Conservation (phyloP, 2,329 filamentous ascomycete genomes). For the Phyllosticta capitalensis region DNA sequence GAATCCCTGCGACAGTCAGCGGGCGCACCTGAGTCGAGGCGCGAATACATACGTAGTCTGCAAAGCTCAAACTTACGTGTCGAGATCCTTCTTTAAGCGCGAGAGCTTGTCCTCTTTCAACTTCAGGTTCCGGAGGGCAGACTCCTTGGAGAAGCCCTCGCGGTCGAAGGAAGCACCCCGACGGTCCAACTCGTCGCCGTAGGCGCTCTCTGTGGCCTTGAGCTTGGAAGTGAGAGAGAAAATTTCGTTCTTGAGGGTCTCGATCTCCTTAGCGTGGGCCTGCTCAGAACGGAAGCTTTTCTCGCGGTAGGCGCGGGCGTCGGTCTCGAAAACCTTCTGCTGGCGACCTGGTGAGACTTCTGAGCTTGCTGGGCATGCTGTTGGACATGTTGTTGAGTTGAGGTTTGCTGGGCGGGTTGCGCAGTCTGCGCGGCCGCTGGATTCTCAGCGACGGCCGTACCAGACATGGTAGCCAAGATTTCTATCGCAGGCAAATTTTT, state of each 20-base stretch:
- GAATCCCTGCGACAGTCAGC: constrained; percentile 56
- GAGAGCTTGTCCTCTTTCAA: too few species aligned
- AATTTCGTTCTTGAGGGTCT: not conserved
- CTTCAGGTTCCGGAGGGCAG: not conserved
- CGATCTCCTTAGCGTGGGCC: not conserved
- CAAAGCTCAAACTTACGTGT: too few species aligned
- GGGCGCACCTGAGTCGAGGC: not conserved
- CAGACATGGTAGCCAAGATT: constrained; percentile 5
- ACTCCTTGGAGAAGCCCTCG: not conserved
- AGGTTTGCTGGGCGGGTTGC: constrained; percentile 1
- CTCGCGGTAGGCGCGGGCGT: not conserved
- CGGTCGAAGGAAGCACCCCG: not conserved
- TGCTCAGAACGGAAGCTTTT: not conserved
- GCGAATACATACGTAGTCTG: constrained; percentile 34
- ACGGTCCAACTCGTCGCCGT: not conserved
- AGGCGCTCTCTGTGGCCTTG: not conserved
- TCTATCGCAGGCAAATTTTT: not conserved
- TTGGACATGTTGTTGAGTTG: constrained; percentile 1
- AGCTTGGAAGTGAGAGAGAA: not conserved
- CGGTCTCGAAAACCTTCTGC: not conserved
- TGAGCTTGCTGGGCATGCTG: not conserved
- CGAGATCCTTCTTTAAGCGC: too few species aligned
- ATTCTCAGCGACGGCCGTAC: constrained; percentile 10
- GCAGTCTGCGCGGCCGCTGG: not conserved
- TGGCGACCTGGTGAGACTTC: not conserved